Percentiles rank a stretch among this genome's conserved stretches.
These are phyloP conservation scores for Madurella fahalii DNA, from an alignment of 2,329 filamentous ascomycete genomes.

Conservation along the genomic window DNA sequence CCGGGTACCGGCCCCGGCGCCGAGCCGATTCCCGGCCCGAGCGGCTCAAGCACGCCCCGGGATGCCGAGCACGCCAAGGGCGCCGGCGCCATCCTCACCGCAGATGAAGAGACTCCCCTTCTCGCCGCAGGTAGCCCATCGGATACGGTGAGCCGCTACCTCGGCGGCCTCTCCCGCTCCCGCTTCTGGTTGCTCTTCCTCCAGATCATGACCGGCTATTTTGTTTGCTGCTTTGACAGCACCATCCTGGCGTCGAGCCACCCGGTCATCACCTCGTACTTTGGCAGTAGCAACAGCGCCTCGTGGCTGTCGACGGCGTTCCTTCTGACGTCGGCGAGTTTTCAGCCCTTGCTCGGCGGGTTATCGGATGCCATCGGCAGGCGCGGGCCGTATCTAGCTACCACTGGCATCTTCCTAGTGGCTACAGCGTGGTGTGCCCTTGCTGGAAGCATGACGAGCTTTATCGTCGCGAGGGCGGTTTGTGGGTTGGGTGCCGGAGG, in stretches of 20 bases:
- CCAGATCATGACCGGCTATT: slow-evolving; percentile 54
- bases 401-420: slow-evolving; percentile 57
- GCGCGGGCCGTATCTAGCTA: slow-evolving; percentile 61
- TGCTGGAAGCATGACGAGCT: slow-evolving; percentile 62
- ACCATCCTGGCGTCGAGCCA: slow-evolving; percentile 80
- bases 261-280: slow-evolving; percentile 74
- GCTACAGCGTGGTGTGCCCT: slow-evolving; percentile 67
- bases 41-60: not conserved
- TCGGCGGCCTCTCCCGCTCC: slow-evolving; percentile 43
- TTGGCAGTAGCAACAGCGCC: slow-evolving; percentile 70
- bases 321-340: slow-evolving; percentile 69
- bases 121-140: not conserved
- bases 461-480: slow-evolving; percentile 66
- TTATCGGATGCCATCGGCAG: slow-evolving; percentile 71
- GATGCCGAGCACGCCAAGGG: not conserved
- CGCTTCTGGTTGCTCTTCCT: slow-evolving; percentile 62
- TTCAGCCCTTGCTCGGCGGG: slow-evolving; percentile 70
- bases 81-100: not conserved
- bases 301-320: slow-evolving; percentile 82
- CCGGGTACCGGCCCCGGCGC: slow-evolving; percentile 1
- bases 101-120: not conserved
- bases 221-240: slow-evolving; percentile 64
- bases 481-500: slow-evolving; percentile 73
- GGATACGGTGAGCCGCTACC: slow-evolving; percentile 28
- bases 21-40: slow-evolving; percentile 5